phyloP scores from a whole-genome alignment of 2,329 filamentous ascomycete genomes.

The Myotisia sp. region DNA sequence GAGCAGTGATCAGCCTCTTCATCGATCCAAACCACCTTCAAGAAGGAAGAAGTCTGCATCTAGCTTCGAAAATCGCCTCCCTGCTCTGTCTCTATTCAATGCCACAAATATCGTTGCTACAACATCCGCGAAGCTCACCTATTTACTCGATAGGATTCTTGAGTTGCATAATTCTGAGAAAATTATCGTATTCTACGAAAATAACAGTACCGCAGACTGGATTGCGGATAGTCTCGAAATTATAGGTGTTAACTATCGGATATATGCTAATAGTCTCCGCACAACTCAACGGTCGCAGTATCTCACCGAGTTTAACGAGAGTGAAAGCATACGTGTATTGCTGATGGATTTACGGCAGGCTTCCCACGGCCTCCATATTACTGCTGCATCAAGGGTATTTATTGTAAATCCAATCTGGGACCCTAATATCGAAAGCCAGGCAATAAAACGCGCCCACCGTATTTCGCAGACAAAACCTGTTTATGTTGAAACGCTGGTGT shows the following conservation, averaged over 20 bases:
- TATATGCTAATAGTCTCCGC: slow-evolving; percentile 42
- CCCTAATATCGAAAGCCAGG: slow-evolving; percentile 72
- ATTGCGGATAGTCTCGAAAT: slow-evolving; percentile 70
- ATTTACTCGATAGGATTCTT: slow-evolving; percentile 60
- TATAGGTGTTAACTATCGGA: slow-evolving; percentile 46
- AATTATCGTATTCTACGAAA: slow-evolving; percentile 85
- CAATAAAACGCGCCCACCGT: slow-evolving; percentile 75
- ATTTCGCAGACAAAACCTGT: slow-evolving; percentile 72
- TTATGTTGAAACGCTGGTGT: slow-evolving; percentile 70
- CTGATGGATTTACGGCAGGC: slow-evolving; percentile 87
- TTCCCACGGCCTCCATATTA: slow-evolving; percentile 75
- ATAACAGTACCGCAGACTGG: slow-evolving; percentile 74
- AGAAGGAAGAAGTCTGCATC: slow-evolving; percentile 16
- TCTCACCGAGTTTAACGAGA: slow-evolving; percentile 61
- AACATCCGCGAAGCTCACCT: slow-evolving; percentile 73
- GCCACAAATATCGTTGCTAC: slow-evolving; percentile 58
- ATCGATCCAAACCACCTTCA: slow-evolving; percentile 17
- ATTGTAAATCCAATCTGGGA: slow-evolving; percentile 82
- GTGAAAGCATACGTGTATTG: slow-evolving; percentile 56
- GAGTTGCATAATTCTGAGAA: slow-evolving; percentile 59
- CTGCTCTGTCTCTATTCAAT: slow-evolving; percentile 39
- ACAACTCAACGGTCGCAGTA: slow-evolving; percentile 56
- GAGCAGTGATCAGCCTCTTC: slow-evolving; percentile 12
- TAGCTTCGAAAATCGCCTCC: slow-evolving; percentile 18
- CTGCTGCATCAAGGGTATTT: slow-evolving; percentile 68